Conservation (phyloP, 2,329 filamentous ascomycete genomes). For the Apiospora koreana region DNA sequence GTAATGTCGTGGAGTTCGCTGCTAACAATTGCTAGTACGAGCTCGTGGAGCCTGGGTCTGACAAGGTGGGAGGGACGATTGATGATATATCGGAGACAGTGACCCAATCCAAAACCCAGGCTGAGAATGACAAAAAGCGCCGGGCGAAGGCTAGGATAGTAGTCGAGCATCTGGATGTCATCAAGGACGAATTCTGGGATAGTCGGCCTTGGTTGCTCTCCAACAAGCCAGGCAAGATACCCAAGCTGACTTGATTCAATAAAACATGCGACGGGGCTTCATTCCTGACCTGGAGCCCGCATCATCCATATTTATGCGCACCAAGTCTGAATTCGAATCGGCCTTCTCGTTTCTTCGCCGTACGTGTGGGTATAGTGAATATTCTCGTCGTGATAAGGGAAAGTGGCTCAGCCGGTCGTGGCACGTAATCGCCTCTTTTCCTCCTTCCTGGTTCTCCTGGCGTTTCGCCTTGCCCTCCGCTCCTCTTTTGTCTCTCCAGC, state of each 20-base stretch:
- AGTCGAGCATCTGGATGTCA: slow-evolving; percentile 88
- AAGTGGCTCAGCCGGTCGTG: neutral
- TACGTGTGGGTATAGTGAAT: neutral
- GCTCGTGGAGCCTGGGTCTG: slow-evolving; percentile 59
- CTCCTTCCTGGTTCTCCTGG: slow-evolving; percentile 41
- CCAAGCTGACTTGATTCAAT: slow-evolving; percentile 52
- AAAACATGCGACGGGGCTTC: slow-evolving; percentile 6
- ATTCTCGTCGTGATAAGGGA: neutral
- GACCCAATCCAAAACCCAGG: slow-evolving; percentile 73
- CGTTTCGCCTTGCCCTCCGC: slow-evolving; percentile 44
- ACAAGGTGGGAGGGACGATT: slow-evolving; percentile 47
- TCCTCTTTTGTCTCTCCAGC: slow-evolving; percentile 48
- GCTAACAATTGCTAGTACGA: slow-evolving; percentile 59
- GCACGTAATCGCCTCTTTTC: slow-evolving; percentile 24
- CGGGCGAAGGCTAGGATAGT: slow-evolving; percentile 78
- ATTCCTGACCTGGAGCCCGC: no score
- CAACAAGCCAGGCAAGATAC: slow-evolving; percentile 70
- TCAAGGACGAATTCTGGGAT: slow-evolving; percentile 94
- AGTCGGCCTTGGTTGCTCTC: slow-evolving; percentile 81
- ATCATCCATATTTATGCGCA: neutral
- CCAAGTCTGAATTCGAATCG: neutral
- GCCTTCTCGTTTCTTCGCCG: neutral
- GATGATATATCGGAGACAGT: slow-evolving; percentile 53
- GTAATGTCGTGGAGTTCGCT: neutral
- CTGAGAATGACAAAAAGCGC: slow-evolving; percentile 80